These are phyloP conservation scores for Cercophora newfieldiana DNA, from an alignment of 495 filamentous ascomycete genomes.

Conservation along the genomic window DNA sequence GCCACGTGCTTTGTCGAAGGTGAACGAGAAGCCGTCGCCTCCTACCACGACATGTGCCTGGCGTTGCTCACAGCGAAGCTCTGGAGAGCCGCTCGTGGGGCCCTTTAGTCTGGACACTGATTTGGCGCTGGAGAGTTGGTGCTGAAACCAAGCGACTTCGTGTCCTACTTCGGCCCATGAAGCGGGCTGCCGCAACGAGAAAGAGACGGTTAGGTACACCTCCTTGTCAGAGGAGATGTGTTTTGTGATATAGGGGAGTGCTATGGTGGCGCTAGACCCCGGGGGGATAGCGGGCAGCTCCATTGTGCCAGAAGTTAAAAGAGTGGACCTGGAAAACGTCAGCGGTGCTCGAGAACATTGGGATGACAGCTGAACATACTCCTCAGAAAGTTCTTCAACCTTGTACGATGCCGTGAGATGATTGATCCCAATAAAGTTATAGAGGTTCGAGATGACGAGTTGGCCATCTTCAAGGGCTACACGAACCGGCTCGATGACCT, in stretches of 20 bases:
- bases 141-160: slow-evolving; percentile 33
- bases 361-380: slow-evolving; percentile 9
- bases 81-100: background rate
- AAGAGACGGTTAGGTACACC: slow-evolving; percentile 26
- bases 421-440: slow-evolving; percentile 54
- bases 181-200: slow-evolving; percentile 18
- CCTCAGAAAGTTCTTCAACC: slow-evolving; percentile 19
- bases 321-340: slow-evolving; percentile 2
- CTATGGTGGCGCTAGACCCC: slow-evolving; percentile 11
- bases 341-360: background rate
- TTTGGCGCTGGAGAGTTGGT: slow-evolving; percentile 7
- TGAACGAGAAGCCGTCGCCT: slow-evolving; percentile 29
- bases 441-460: slow-evolving; percentile 46
- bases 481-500: slow-evolving; percentile 58
- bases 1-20: slow-evolving; percentile 44
- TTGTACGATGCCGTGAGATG: slow-evolving; percentile 38
- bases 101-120: background rate
- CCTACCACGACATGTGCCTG: slow-evolving; percentile 6
- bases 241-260: background rate
- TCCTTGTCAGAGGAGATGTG: slow-evolving; percentile 13
- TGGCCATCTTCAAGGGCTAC: slow-evolving; percentile 27
- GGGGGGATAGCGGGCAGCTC: slow-evolving; percentile 22
- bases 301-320: slow-evolving; percentile 18
- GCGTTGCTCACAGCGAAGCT: background rate
- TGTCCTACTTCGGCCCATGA: slow-evolving; percentile 30